Percentiles rank a stretch among this genome's conserved stretches.
Conservation (phyloP, 1,139 yeast genomes). For the Pneumocystis canis region DNA sequence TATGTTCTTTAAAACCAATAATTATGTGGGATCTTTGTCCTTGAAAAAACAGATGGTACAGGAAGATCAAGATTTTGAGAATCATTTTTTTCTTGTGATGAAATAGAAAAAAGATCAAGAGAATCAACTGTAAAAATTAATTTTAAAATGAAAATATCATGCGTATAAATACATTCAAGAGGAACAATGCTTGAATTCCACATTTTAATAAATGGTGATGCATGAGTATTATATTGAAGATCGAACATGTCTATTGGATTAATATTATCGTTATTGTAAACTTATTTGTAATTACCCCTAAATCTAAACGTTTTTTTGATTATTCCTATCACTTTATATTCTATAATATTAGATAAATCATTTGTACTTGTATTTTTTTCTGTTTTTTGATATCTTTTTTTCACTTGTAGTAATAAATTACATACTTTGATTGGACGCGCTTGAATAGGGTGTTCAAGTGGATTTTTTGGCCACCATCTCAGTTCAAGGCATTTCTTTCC, state of each 20-base stretch:
- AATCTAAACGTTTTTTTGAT: constrained; percentile 61
- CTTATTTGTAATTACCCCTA: constrained; percentile 25
- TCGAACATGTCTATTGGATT: not conserved
- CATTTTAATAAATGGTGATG: not conserved
- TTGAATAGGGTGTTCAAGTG: constrained; percentile 70
- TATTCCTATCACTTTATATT: constrained; percentile 34
- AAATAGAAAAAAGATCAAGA: constrained; percentile 2
- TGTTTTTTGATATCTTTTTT: not conserved
- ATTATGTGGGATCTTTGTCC: constrained; percentile 58
- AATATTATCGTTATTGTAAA: not conserved
- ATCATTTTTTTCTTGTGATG: constrained; percentile 24
- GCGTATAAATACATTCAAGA: not conserved
- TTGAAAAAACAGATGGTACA: constrained; percentile 77
- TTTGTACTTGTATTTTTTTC: not conserved
- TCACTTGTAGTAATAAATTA: constrained; percentile 21
- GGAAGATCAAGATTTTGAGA: constrained; percentile 48
- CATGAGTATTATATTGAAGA: not conserved
- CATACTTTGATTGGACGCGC: constrained; percentile 26
- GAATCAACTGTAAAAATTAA: not conserved
- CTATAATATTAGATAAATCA: constrained; percentile 10
- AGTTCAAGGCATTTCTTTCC: constrained; percentile 38
- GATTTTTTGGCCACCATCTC: constrained; percentile 46
- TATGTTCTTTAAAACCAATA: constrained; percentile 30
- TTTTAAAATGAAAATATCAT: not conserved
- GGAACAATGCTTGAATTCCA: not conserved